These are phyloP conservation scores for Powellomyces hirtus DNA, from an alignment of 192 early-diverging fungal genomes.

Conservation along the genomic window DNA sequence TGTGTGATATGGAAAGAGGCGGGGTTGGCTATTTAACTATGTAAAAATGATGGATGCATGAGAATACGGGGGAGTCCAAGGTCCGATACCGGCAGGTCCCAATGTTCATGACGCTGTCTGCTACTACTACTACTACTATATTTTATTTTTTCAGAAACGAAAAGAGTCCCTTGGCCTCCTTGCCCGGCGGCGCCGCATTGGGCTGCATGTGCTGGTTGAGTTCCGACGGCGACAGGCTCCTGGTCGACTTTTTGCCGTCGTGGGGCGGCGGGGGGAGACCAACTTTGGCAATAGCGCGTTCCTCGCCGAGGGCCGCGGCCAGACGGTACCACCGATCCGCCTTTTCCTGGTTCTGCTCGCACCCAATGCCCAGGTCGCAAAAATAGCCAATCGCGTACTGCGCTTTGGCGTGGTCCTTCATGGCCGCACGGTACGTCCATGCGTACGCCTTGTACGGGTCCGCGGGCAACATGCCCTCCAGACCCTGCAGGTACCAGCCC, in stretches of 20 bases:
- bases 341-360: conserved; percentile 46
- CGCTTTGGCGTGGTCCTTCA: conserved; percentile 68
- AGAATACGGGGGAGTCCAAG: no score
- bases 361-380: conserved; percentile 72
- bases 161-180: background rate
- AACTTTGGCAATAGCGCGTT: conserved; percentile 15
- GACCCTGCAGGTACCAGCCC: conserved; percentile 79
- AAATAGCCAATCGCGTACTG: conserved; percentile 88
- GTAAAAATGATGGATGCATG: no score
- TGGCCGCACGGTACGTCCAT: conserved; percentile 73
- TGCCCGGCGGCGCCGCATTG: background rate
- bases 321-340: conserved; percentile 43
- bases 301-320: conserved; percentile 26
- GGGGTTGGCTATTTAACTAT: no score
- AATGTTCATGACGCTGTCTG: no score
- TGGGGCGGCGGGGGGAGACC: background rate
- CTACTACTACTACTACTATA: no score
- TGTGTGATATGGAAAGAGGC: no score
- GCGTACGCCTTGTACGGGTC: conserved; percentile 73
- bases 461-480: conserved; percentile 55
- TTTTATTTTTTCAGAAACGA: background rate
- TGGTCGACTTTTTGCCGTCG: background rate
- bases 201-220: background rate
- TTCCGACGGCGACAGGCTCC: background rate
- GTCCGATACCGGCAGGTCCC: no score